A percentile compares a stretch with the other conserved stretches of the same genome.
Conservation (phyloP, 495 filamentous ascomycete genomes). For the Viridothelium virens region DNA sequence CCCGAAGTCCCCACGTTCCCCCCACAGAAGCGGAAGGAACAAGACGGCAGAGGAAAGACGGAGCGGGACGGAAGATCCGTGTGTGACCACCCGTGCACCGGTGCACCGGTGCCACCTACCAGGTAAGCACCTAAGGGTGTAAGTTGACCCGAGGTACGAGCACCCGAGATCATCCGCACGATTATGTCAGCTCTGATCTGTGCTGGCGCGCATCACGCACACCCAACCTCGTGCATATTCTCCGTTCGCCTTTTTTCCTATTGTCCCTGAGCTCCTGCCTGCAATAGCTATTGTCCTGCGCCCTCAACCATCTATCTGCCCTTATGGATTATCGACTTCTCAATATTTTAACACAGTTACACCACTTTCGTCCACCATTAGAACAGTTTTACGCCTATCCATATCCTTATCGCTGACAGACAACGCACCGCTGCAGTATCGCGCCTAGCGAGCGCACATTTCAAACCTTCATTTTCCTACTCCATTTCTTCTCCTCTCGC, state of each 20-base stretch:
- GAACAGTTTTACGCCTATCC: background rate
- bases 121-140: no score
- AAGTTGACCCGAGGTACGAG: no score
- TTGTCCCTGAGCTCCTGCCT: conserved; percentile 1
- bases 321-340: conserved; percentile 4
- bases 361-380: background rate
- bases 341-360: background rate
- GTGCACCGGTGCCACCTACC: background rate
- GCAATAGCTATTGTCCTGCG: background rate
- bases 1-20: background rate
- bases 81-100: no score
- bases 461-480: background rate
- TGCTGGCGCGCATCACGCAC: background rate
- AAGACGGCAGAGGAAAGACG: background rate
- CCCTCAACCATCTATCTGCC: background rate
- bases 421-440: conserved; percentile 2
- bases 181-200: background rate
- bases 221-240: background rate
- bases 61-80: no score
- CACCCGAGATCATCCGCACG: background rate
- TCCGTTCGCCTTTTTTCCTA: background rate
- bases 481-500: conserved; percentile 3
- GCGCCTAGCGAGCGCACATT: conserved; percentile 9
- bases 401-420: conserved; percentile 10
- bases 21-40: background rate